Conservation (phyloP, 2,329 filamentous ascomycete species). For the Capronia epimyces region DNA sequence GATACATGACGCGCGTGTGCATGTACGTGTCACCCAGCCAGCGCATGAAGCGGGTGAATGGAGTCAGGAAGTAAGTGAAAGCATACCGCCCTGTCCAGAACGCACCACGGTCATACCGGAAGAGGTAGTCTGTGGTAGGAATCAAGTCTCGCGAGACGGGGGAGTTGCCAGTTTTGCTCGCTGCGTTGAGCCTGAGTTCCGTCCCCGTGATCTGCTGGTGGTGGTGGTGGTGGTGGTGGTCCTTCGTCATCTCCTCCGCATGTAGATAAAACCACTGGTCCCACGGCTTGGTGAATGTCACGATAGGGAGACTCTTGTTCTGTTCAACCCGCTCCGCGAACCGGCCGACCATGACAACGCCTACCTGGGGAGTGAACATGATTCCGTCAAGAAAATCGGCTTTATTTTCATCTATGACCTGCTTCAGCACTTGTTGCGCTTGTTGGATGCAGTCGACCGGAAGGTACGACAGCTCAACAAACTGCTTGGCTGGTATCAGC, state of each 20-base stretch:
- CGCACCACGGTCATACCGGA: slow-evolving; percentile 55
- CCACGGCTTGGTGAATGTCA: slow-evolving; percentile 29
- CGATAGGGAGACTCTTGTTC: slow-evolving; percentile 8
- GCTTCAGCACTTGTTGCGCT: slow-evolving; percentile 35
- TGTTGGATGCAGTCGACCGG: slow-evolving; percentile 40
- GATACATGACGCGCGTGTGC: slow-evolving; percentile 58
- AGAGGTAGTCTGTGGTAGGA: slow-evolving; percentile 37
- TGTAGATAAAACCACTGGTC: slow-evolving; percentile 52
- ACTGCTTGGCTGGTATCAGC: slow-evolving; percentile 43
- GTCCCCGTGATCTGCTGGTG: neutral
- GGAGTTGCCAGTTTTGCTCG: neutral
- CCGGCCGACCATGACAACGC: slow-evolving; percentile 57
- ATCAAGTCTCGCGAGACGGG: slow-evolving; percentile 27
- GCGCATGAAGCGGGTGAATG: slow-evolving; percentile 56
- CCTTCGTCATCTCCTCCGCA: slow-evolving; percentile 18
- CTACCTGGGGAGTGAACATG: slow-evolving; percentile 43
- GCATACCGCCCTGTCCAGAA: slow-evolving; percentile 61
- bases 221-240: neutral
- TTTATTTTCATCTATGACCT: slow-evolving; percentile 36
- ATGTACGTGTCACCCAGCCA: slow-evolving; percentile 57
- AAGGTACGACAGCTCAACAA: slow-evolving; percentile 48
- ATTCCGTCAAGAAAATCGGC: slow-evolving; percentile 49
- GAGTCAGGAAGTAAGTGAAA: slow-evolving; percentile 56
- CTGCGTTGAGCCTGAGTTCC: neutral
- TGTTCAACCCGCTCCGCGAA: slow-evolving; percentile 45